Conservation (phyloP, 2,329 filamentous ascomycete species). For the Gremmenia infestans region DNA sequence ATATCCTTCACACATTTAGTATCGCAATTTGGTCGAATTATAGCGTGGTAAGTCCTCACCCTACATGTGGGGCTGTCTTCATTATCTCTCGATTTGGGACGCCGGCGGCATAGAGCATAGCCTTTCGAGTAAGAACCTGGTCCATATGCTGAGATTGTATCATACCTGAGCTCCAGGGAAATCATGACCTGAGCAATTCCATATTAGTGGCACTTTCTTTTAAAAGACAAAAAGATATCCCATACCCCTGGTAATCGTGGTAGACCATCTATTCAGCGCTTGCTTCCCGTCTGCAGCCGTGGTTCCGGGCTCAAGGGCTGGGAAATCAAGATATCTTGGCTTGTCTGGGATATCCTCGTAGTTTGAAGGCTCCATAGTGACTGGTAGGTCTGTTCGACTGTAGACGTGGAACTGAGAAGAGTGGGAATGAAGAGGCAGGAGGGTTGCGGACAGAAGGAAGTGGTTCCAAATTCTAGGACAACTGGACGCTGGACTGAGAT, state of each 20-base stretch:
- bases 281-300: constrained; percentile 47
- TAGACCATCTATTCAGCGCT: constrained; percentile 82
- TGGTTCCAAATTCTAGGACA: neutral
- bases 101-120: constrained; percentile 92
- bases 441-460: neutral
- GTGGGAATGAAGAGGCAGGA: neutral
- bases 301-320: constrained; percentile 25
- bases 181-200: constrained; percentile 59
- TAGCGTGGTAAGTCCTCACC: constrained; percentile 40
- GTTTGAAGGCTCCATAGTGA: constrained; percentile 24
- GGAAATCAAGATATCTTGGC: constrained; percentile 30
- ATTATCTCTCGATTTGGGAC: constrained; percentile 79
- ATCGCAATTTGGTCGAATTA: neutral
- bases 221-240: neutral
- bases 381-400: neutral
- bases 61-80: constrained; percentile 87
- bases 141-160: neutral
- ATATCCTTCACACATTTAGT: constrained; percentile 4
- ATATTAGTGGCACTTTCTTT: neutral
- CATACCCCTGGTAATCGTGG: constrained; percentile 61
- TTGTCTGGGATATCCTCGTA: constrained; percentile 18
- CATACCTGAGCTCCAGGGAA: constrained; percentile 82
- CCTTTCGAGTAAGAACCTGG: constrained; percentile 42
- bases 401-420: neutral
- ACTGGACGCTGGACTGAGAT: neutral